Evolutionary conservation across 2,329 filamentous ascomycete genomes (phyloP).

Genomic region (Acephala macrosclerotiorum): DNA sequence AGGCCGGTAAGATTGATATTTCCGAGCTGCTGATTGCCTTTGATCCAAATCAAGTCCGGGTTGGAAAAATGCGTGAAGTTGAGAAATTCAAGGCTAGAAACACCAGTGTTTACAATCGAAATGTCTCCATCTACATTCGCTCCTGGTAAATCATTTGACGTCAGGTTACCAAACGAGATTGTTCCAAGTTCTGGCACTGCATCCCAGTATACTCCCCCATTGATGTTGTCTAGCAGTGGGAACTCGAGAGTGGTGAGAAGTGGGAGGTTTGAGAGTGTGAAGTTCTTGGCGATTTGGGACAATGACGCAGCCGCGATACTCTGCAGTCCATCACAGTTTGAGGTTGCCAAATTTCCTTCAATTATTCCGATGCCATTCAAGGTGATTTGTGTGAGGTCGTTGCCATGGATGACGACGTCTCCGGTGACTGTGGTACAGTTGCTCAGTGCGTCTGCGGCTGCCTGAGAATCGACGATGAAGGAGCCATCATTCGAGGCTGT

Average conservation of each 20-base stretch:
- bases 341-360: conserved; percentile 9
- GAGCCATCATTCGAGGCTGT: neutral
- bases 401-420: conserved; percentile 12
- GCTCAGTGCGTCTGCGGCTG: conserved; percentile 8
- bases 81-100: conserved; percentile 20
- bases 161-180: neutral
- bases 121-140: conserved; percentile 8
- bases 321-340: conserved; percentile 11
- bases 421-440: conserved; percentile 17
- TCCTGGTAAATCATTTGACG: neutral
- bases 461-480: conserved; percentile 5
- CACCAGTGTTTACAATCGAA: conserved; percentile 14
- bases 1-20: conserved; percentile 16
- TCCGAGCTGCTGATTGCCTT: conserved; percentile 15
- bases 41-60: conserved; percentile 12
- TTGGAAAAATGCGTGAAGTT: conserved; percentile 19
- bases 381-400: conserved; percentile 9
- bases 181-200: conserved; percentile 6
- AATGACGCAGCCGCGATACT: conserved; percentile 18
- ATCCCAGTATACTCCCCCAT: conserved; percentile 17
- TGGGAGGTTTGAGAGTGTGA: conserved; percentile 23
- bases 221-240: conserved; percentile 14
- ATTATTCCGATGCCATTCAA: conserved; percentile 22
- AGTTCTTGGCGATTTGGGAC: conserved; percentile 18
- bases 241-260: conserved; percentile 18